These are phyloP conservation scores for Aspergillus persii DNA, from an alignment of 2,329 filamentous ascomycete species.

Conservation along the genomic window DNA sequence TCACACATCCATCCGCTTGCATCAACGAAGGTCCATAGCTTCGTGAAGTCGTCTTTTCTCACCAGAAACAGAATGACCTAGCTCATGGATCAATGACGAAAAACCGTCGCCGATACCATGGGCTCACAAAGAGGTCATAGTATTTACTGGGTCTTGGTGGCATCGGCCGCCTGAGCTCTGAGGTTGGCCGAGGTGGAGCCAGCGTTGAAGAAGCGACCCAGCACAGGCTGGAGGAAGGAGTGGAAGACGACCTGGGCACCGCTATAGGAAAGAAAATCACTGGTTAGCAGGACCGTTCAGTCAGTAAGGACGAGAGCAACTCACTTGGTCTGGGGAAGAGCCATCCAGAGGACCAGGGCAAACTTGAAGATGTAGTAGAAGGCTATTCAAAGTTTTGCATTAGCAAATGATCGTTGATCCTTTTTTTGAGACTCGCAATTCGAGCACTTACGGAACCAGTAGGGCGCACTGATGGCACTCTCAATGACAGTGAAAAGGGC, in stretches of 20 bases:
- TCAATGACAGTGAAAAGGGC: conserved; percentile 65
- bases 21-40: background rate
- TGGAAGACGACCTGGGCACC: conserved; percentile 96
- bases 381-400: conserved; percentile 43
- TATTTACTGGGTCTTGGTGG: conserved; percentile 56
- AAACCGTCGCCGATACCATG: conserved; percentile 9
- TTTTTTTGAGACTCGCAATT: background rate
- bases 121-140: conserved; percentile 8
- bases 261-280: conserved; percentile 47
- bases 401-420: conserved; percentile 16
- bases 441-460: conserved; percentile 61
- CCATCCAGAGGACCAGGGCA: conserved; percentile 93
- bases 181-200: conserved; percentile 81
- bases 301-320: conserved; percentile 31
- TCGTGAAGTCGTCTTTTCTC: background rate
- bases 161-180: conserved; percentile 79
- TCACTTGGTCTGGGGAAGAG: conserved; percentile 90
- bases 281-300: background rate
- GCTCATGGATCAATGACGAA: conserved; percentile 13
- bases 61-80: conserved; percentile 18
- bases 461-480: conserved; percentile 64
- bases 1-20: background rate
- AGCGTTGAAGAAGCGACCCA: conserved; percentile 83
- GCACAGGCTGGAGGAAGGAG: conserved; percentile 87
- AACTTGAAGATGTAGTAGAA: conserved; percentile 99